Evolutionary conservation across 2,329 filamentous ascomycete species (phyloP), one percentile per base, ranked within the genome.

Genomic region (Orbilia blumenaviensis): DNA sequence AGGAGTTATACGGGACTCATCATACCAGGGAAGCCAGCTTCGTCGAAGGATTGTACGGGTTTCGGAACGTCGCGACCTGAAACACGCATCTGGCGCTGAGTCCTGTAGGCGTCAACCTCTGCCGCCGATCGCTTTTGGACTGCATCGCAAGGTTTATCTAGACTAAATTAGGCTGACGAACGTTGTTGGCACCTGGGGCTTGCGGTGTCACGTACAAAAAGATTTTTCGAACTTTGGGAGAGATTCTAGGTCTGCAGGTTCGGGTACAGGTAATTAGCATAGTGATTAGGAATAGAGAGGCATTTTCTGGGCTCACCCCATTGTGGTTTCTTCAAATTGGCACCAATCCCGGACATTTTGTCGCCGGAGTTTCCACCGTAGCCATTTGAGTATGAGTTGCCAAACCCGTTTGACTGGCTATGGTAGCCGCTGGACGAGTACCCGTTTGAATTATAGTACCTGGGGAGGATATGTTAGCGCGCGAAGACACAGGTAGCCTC

Each of bases 181-280:
- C n/a, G 14, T 36, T 25, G 16, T n/a, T 25, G 1, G 16, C 9
- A 18, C 6, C 14, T 0, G 12, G 25, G 2, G n/a, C 18, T 21
- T 41, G 12, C 18, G 14, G 32, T 29, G 25, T 29, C 16, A 60
- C 77, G 10, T 71, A 79, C 78, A 99, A 86, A 99, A 99, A 7
- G 92, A 94, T 86, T 99, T 99, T 83, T 99, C 95, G 85, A 99
- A 99, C 85, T 98, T 98, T 81, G 95, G 94, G 50, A 99, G 82
- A 5, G 90, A 83, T 81, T 83, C 86, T 64, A 95, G 81, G 83
- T 99, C 95, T 95, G 38, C 4, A 38, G 12, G 36, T 54, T 18
- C 25, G 14, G 12, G 18, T 66, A 76, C 56, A 10, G 36, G 25
- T 2, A 27, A 38, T 61, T 62, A 69, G 54, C n/a, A 52, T 38